Evolutionary conservation across 1,284 basidiomycete species (phyloP).

Genomic region (Cryptococcus wingfieldii): DNA sequence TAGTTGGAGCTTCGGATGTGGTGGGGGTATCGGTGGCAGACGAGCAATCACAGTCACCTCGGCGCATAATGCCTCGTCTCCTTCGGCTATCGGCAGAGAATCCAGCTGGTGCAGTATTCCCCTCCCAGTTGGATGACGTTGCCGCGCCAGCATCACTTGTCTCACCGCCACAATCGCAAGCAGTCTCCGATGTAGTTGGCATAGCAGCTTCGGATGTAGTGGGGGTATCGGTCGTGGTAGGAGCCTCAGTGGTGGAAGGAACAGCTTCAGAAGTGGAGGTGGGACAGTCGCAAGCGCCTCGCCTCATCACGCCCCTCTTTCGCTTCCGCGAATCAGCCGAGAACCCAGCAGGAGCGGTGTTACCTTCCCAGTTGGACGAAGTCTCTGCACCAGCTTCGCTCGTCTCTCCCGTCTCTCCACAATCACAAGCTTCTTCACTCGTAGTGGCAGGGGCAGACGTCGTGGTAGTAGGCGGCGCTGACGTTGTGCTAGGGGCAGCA

Average conservation of each 20-base stretch:
- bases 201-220: slow-evolving; percentile 2
- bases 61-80: slow-evolving; percentile 6
- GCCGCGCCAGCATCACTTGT: neutral
- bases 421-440: slow-evolving; percentile 2
- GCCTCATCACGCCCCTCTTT: slow-evolving; percentile 1
- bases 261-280: neutral
- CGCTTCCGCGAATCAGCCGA: neutral
- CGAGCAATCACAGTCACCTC: slow-evolving; percentile 9
- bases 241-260: neutral
- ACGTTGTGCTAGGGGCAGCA: neutral
- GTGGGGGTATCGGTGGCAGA: no score
- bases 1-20: no score
- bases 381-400: neutral
- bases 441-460: neutral
- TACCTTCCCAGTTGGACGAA: slow-evolving; percentile 3
- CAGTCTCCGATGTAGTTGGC: neutral
- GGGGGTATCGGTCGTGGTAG: neutral
- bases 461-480: no score
- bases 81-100: neutral
- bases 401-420: neutral
- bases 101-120: neutral
- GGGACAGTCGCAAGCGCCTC: slow-evolving; percentile 5
- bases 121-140: slow-evolving; percentile 3
- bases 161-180: slow-evolving; percentile 5
- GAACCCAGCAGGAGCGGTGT: neutral